phyloP scores from a whole-genome alignment of 208 protist species.

The Acanthamoeba sp. region DNA sequence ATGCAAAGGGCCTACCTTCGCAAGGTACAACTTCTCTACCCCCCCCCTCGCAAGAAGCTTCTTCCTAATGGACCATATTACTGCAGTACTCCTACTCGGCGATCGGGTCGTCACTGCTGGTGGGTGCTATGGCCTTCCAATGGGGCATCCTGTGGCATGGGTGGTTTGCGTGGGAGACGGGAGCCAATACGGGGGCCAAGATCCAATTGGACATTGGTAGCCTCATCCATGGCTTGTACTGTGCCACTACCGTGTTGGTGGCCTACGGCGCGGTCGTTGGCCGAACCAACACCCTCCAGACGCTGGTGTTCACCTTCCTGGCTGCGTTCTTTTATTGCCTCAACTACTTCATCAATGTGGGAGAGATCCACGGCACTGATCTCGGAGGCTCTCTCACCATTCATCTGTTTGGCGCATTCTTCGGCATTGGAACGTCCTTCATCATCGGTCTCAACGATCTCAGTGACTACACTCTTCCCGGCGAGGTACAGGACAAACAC shows the following conservation, averaged over 20 bases:
- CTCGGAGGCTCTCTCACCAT: conserved; percentile 89
- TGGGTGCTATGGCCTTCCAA: conserved; percentile 36
- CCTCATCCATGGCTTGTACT: conserved; percentile 30
- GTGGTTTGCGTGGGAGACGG: not conserved
- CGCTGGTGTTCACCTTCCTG: conserved; percentile 83
- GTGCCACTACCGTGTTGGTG: conserved; percentile 17
- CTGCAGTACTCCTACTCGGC: not conserved
- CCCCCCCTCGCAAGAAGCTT: too few relatives aligned
- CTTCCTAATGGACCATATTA: too few relatives aligned
- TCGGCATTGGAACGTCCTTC: conserved; percentile 83
- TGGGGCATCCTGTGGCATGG: conserved; percentile 59
- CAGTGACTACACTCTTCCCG: not conserved
- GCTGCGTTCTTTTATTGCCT: conserved; percentile 83
- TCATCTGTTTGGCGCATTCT: conserved; percentile 89
- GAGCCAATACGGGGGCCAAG: not conserved
- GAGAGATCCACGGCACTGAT: conserved; percentile 83
- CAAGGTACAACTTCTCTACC: not conserved
- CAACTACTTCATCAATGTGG: conserved; percentile 82
- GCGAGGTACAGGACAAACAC: too few relatives aligned
- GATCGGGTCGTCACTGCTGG: not conserved
- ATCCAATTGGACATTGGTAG: not conserved
- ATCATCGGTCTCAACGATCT: conserved; percentile 62
- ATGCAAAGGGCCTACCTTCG: conserved; percentile 18
- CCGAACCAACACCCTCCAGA: conserved; percentile 83
- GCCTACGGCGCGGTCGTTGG: conserved; percentile 85